Evolutionary conservation across 75 land plant genomes (phyloP).

Genomic region (Sequoia sempervirens): DNA sequence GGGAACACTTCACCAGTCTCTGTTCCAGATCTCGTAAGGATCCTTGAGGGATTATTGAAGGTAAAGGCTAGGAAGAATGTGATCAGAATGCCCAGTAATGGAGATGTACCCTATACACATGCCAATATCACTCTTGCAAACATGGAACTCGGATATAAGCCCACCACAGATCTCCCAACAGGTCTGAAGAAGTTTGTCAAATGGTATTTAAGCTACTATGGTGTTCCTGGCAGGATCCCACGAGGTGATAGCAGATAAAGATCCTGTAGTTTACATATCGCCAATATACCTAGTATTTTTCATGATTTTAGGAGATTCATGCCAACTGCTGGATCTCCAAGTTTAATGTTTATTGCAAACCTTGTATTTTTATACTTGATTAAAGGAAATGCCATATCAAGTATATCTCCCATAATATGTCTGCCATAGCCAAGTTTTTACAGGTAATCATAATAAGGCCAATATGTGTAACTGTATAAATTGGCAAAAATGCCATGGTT

Average conservation of each 20-base stretch:
- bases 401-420: conserved; percentile 4
- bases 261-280: conserved; percentile 4
- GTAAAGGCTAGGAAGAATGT: conserved; percentile 51
- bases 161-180: conserved; percentile 49
- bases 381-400: conserved; percentile 9
- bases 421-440: neutral
- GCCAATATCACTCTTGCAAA: conserved; percentile 61
- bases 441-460: conserved; percentile 6
- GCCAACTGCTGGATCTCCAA: conserved; percentile 5
- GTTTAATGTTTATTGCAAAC: neutral
- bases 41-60: conserved; percentile 44
- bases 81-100: conserved; percentile 57
- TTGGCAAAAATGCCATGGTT: conserved; percentile 9
- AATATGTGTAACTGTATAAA: neutral
- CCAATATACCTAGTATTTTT: neutral
- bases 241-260: neutral
- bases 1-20: conserved; percentile 67
- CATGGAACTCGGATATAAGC: conserved; percentile 51
- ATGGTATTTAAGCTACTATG: conserved; percentile 55
- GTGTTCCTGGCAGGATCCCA: conserved; percentile 14
- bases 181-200: conserved; percentile 65
- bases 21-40: conserved; percentile 40
- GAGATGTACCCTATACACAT: conserved; percentile 66
- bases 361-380: conserved; percentile 10
- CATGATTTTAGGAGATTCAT: conserved; percentile 1